phyloP scores from a whole-genome alignment of 148 eudicot species.

The Bassia scoparia region DNA sequence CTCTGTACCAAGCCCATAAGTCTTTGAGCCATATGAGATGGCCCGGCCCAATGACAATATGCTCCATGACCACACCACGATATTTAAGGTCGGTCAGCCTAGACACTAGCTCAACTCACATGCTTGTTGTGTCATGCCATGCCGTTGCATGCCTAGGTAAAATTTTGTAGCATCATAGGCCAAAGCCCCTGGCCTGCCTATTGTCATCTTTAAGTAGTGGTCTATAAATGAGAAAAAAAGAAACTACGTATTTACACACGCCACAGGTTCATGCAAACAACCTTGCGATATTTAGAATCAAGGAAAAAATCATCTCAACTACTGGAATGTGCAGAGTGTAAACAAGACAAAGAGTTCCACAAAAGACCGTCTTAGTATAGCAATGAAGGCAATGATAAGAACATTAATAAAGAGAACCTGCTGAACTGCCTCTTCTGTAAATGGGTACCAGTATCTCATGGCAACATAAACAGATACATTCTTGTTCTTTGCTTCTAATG shows the following conservation, averaged over 20 bases:
- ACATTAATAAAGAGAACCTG: constrained; percentile 39
- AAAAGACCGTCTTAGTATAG: neutral
- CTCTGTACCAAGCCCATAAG: no score
- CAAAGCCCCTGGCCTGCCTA: no score
- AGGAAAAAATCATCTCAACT: neutral
- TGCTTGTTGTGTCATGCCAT: no score
- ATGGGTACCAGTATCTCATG: constrained; percentile 99
- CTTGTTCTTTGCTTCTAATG: constrained; percentile 62
- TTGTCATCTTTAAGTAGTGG: no score
- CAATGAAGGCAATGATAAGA: neutral
- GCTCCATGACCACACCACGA: no score
- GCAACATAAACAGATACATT: constrained; percentile 82
- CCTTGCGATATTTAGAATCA: neutral
- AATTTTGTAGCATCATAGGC: no score
- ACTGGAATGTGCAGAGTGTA: neutral
- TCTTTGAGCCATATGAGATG: no score
- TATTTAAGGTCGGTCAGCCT: no score
- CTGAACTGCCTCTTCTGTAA: constrained; percentile 88
- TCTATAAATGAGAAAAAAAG: neutral
- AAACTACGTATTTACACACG: neutral
- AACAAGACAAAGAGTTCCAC: neutral
- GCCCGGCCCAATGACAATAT: no score
- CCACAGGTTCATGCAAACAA: neutral
- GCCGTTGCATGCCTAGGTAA: no score
- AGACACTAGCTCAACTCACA: no score